Conservation (phyloP, 2,329 filamentous ascomycete species). For the Zymoseptoria pseudotritici region DNA sequence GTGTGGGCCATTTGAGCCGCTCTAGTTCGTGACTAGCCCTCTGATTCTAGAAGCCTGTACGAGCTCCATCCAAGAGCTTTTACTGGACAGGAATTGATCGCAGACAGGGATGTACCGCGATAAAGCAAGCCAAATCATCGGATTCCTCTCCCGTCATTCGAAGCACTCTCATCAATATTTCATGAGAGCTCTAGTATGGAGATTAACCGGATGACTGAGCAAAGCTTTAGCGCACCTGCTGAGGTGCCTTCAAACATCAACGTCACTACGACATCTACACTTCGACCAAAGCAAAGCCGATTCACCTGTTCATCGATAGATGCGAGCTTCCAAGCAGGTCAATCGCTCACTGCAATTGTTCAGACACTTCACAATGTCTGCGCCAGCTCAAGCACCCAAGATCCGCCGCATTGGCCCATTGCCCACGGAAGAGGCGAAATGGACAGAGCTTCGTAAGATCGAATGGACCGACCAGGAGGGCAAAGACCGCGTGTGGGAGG, state of each 20-base stretch:
- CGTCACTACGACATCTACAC: neutral
- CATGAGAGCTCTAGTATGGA: no score
- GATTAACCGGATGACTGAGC: no score
- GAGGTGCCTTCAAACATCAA: neutral
- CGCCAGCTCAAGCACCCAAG: slow-evolving; percentile 37
- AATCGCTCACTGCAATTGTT: slow-evolving; percentile 12
- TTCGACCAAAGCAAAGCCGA: neutral
- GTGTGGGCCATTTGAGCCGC: no score
- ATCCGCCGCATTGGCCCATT: slow-evolving; percentile 44
- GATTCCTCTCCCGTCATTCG: no score
- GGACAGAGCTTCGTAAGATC: slow-evolving; percentile 51
- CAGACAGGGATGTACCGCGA: no score
- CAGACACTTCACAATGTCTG: slow-evolving; percentile 17
- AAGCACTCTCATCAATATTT: no score
- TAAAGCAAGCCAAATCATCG: no score
- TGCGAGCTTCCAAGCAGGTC: neutral
- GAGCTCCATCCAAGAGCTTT: no score
- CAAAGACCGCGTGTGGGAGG: slow-evolving; percentile 43
- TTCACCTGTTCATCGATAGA: neutral
- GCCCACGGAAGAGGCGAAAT: slow-evolving; percentile 46
- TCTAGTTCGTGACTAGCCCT: no score
- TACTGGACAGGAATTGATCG: no score
- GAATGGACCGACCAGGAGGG: slow-evolving; percentile 35
- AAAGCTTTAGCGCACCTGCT: no score
- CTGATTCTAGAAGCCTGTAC: no score